Base-by-base conservation (phyloP, 495 filamentous ascomycete genomes). In the Lentithecium fluviatile region DNA sequence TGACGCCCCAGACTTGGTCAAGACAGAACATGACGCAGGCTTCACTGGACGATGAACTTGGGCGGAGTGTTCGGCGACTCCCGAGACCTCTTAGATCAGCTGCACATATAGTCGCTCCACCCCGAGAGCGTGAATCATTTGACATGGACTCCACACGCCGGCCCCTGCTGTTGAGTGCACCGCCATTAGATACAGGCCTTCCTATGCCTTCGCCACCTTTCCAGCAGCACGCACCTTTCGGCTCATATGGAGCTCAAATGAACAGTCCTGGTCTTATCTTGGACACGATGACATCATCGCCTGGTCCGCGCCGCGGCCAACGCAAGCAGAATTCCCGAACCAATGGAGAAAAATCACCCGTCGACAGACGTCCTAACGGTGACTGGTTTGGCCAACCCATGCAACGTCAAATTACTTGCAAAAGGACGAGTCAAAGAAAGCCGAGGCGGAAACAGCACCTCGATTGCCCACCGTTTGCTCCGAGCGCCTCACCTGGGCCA, bases 1-100 rank as follows among this genome's bases (percentile, higher is more conserved):
- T 32, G 29, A 32, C 29, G 10, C 29, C 29, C 10, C 29, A 32
- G 10, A 3, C 29, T 38, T 32, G n/a, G 17, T 25, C 58, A 23
- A 37, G 19, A 17, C 4, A 15, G 17, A 54, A 37, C 38, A 49
- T 61, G 42, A 5, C 29, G 6, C 45, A 20, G 25, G 21, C 43
- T 19, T 21, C 17, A 4, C 20, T 23, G 1, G 43, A 52, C 11
- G 25, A 46, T 2, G 42, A 48, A 6, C 49, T 48, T 24, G 23
- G 54, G n/a, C 7, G 42, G 23, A 61, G 29, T 13, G 47, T 37
- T 47, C 58, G 54, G 49, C n/a, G 15, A 48, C 6, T 54, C 0
- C 42, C 42, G 26, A 15, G 25, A 26, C 10, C 29, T 10, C 10
- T 32, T 10, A 32, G 10, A 32, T 10, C 3, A 3, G 10, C 3